phyloP scores from a whole-genome alignment of 352 stramenopile species.

The Saprolegnia parasitica region DNA sequence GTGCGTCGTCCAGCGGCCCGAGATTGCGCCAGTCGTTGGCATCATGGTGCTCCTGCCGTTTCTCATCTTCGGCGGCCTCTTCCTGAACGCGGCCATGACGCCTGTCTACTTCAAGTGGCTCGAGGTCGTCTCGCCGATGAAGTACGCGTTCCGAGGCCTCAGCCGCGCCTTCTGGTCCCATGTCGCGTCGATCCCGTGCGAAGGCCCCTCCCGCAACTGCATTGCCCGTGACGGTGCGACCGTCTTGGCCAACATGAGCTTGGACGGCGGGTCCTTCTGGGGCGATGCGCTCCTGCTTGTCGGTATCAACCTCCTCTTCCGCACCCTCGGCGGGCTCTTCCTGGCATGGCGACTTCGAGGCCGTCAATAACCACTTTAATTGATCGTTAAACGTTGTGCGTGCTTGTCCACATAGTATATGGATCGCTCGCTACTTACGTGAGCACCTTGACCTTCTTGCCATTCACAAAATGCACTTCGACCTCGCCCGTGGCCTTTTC shows the following conservation, averaged over 20 bases:
- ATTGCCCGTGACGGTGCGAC: not conserved
- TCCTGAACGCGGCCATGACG: constrained; percentile 36
- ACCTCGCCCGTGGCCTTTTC: too few species aligned
- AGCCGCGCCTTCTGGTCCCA: constrained; percentile 36
- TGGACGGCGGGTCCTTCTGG: not conserved
- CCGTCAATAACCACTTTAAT: not conserved
- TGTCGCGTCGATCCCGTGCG: constrained; percentile 29
- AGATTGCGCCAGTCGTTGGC: constrained; percentile 35
- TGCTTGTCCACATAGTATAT: too few species aligned
- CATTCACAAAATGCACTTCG: too few species aligned
- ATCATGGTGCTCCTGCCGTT: constrained; percentile 38
- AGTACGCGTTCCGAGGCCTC: constrained; percentile 36
- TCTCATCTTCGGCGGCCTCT: constrained; percentile 38
- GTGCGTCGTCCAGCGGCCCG: constrained; percentile 33
- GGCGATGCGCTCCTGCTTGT: not conserved
- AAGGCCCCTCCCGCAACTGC: not conserved
- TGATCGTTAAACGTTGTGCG: too few species aligned
- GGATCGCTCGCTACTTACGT: too few species aligned
- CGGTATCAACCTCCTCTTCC: constrained; percentile 17
- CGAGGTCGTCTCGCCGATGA: constrained; percentile 39
- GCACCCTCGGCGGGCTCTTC: not conserved
- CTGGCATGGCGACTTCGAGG: constrained; percentile 33
- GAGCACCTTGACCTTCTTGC: too few species aligned
- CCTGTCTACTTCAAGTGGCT: constrained; percentile 40
- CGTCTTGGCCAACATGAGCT: not conserved